Base-by-base conservation (phyloP, 495 filamentous ascomycete genomes). In the Neurospora terricola region DNA sequence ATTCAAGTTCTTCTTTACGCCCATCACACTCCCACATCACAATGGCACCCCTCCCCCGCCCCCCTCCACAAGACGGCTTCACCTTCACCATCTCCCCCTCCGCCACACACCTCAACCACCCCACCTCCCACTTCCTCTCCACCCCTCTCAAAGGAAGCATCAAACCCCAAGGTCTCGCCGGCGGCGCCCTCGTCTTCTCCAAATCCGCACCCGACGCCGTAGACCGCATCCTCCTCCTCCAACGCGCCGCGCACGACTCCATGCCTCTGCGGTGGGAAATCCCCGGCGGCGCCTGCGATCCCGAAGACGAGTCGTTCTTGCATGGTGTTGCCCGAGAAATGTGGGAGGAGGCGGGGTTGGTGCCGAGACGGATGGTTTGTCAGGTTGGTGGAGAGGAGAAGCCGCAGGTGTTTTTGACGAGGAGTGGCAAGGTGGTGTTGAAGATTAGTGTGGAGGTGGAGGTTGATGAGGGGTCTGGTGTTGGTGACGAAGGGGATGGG, bases 341-440 rank as follows among this genome's bases (percentile, higher is more conserved):
- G n/a, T 84, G 83, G 80, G 88, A 90, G 80, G 88, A 90, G 79
- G 82, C 82, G 16, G 84, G 84, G 14, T 75, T 90, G 36, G 69
- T 76, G 10, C 78, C 82, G 37, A 78, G 39, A 43, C 73, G 72
- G 21, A 79, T 89, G 30, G 78, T 80, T 36, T 69, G 79, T 39
- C 78, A 82, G 45, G 82, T 87, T 14, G 79, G 75, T 8, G 37
- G 42, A 27, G 74, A 69, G 27, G 34, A 77, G 1, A 62, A 62
- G 23, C 54, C 54, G 23, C 54, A 62, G 2, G 70, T 72, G 11
- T 87, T 87, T 75, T 75, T 83, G 36, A 83, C 80, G 16, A 79
- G 84, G 69, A 73, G 75, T 12, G 81, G 82, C 1, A 38, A 69
- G 37, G 66, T 70, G 37, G 78, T 83, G 72, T 79, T 76, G 59